phyloP scores from a whole-genome alignment of 148 eudicot genomes.

The Rhododendron ovatum region DNA sequence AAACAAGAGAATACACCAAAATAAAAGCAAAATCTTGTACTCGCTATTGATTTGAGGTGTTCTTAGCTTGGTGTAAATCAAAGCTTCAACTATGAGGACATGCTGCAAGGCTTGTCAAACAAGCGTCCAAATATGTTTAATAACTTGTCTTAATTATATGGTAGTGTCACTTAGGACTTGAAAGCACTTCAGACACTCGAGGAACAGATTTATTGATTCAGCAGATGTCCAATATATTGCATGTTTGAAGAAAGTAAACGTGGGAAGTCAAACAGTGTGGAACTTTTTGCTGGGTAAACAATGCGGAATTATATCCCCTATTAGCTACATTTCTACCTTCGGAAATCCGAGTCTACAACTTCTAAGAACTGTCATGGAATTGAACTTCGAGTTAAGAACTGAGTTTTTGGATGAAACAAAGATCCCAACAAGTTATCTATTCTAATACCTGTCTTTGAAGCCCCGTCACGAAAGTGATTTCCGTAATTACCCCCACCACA shows the following conservation, averaged over 20 bases:
- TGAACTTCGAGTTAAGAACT: background rate
- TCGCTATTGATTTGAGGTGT: background rate
- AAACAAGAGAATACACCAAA: background rate
- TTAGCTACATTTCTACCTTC: background rate
- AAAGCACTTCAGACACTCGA: background rate
- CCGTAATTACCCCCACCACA: too few relatives aligned
- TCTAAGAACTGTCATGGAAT: background rate
- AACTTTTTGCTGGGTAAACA: background rate
- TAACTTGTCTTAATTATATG: background rate
- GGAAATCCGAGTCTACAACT: background rate
- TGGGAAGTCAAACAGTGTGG: background rate
- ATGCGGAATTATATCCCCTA: background rate
- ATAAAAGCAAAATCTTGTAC: background rate
- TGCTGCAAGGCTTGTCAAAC: background rate
- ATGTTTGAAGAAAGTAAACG: background rate
- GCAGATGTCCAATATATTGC: background rate
- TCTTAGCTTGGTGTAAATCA: background rate
- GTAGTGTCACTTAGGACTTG: background rate
- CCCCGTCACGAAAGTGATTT: too few relatives aligned
- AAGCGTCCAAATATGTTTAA: background rate
- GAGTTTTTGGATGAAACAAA: background rate
- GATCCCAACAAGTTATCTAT: background rate
- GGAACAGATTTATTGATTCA: background rate
- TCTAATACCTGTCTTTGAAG: too few relatives aligned
- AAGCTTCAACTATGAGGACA: background rate